These are phyloP conservation scores for Apophysomyces ossiformis DNA, from an alignment of 371 early-diverging fungal genomes.

Conservation along the genomic window DNA sequence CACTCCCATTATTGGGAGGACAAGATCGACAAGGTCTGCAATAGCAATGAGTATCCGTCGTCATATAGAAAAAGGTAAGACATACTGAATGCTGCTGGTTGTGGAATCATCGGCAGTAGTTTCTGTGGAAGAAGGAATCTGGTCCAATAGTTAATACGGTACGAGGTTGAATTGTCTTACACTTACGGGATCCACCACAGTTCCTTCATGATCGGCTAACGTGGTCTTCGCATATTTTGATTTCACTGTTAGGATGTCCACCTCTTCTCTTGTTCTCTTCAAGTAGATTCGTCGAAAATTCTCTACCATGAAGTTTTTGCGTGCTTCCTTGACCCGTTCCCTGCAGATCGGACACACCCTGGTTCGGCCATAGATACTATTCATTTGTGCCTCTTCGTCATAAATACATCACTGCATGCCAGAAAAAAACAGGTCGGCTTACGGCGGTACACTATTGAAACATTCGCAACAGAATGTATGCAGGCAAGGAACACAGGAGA, in stretches of 20 bases:
- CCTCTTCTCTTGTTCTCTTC: not conserved
- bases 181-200: no score
- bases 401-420: not conserved
- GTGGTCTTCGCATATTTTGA: not conserved
- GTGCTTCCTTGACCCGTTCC: constrained; percentile 4
- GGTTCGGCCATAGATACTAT: not conserved
- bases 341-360: constrained; percentile 27
- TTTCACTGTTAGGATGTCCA: not conserved
- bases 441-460: constrained; percentile 3
- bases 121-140: no score
- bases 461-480: constrained; percentile 30
- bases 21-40: constrained; percentile 26
- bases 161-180: no score
- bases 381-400: not conserved
- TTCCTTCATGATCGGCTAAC: not conserved
- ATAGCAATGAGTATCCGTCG: not conserved
- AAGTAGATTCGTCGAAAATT: constrained; percentile 21
- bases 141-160: no score
- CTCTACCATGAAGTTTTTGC: constrained; percentile 22
- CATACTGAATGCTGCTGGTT: no score
- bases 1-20: not conserved
- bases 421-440: not conserved
- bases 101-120: no score
- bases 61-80: no score
- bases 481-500: constrained; percentile 31